A percentile compares a stretch with the other conserved stretches of the same genome.
Evolutionary conservation across 192 early-diverging fungal species (phyloP).

Genomic region (Mortierella alpina): DNA sequence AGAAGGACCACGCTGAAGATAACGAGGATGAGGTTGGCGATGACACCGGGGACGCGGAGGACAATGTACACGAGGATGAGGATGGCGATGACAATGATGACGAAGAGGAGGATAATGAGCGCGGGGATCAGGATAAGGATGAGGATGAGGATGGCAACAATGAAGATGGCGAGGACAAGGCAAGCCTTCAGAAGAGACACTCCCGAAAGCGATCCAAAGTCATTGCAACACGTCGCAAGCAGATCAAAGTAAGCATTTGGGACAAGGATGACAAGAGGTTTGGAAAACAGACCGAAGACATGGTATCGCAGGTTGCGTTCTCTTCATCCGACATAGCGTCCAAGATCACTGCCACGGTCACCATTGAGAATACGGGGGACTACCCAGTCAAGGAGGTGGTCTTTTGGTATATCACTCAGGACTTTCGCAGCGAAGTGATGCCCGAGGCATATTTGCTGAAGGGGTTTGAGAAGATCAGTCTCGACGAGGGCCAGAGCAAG

Average conservation of each 20-base stretch:
- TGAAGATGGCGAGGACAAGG: not conserved
- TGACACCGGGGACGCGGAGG: not conserved
- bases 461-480: conserved; percentile 60
- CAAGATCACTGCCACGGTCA: conserved; percentile 49
- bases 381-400: conserved; percentile 64
- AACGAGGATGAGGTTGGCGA: not conserved
- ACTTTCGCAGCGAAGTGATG: conserved; percentile 59
- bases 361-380: conserved; percentile 58
- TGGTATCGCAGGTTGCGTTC: not conserved
- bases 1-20: not conserved
- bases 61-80: not conserved
- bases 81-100: conserved; percentile 3
- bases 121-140: too few species aligned
- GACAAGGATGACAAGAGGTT: too few species aligned
- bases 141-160: not conserved
- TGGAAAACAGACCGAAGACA: too few species aligned
- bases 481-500: conserved; percentile 57
- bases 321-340: not conserved
- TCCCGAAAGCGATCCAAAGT: too few species aligned
- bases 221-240: too few species aligned
- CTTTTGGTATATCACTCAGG: conserved; percentile 67
- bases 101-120: not conserved
- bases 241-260: too few species aligned
- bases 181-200: too few species aligned
- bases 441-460: conserved; percentile 66